phyloP scores from a whole-genome alignment of 768 basidiomycete genomes.

The Terana coerulea region DNA sequence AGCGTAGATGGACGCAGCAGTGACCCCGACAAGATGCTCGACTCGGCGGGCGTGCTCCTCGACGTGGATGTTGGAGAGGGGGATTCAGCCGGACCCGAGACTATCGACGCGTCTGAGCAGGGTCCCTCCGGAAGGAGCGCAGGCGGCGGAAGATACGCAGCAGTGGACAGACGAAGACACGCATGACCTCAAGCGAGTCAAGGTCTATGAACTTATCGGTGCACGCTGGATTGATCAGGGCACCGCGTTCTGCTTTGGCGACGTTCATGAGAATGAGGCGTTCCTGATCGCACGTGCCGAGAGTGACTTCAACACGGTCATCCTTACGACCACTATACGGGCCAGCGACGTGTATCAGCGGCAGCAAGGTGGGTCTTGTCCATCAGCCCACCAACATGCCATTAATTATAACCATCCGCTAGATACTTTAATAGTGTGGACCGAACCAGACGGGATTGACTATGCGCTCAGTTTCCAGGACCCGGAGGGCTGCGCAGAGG shows the following conservation, averaged over 20 bases:
- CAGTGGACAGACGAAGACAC: constrained; percentile 59
- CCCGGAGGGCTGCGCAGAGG: constrained; percentile 89
- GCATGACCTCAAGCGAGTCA: constrained; percentile 82
- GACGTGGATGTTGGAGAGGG: constrained; percentile 6
- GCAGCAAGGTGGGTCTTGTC: constrained; percentile 71
- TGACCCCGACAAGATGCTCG: constrained; percentile 15
- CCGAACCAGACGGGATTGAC: constrained; percentile 90
- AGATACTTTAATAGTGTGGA: constrained; percentile 99
- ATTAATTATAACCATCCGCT: constrained; percentile 13
- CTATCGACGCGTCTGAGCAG: constrained; percentile 12
- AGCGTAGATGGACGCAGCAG: constrained; percentile 16
- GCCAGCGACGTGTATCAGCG: constrained; percentile 83
- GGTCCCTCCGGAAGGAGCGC: background rate
- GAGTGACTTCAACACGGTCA: constrained; percentile 62
- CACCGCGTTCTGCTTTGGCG: constrained; percentile 93
- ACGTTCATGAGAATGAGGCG: constrained; percentile 78
- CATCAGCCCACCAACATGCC: constrained; percentile 4
- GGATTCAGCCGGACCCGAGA: constrained; percentile 2
- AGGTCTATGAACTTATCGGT: constrained; percentile 95
- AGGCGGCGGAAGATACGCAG: constrained; percentile 45
- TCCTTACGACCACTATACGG: constrained; percentile 78
- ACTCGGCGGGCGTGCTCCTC: constrained; percentile 1
- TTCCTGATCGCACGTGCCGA: constrained; percentile 84
- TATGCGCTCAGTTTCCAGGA: constrained; percentile 98
- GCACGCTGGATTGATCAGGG: constrained; percentile 94